Conservation (phyloP, 352 stramenopile genomes). For the Phytopythium sindhum region DNA sequence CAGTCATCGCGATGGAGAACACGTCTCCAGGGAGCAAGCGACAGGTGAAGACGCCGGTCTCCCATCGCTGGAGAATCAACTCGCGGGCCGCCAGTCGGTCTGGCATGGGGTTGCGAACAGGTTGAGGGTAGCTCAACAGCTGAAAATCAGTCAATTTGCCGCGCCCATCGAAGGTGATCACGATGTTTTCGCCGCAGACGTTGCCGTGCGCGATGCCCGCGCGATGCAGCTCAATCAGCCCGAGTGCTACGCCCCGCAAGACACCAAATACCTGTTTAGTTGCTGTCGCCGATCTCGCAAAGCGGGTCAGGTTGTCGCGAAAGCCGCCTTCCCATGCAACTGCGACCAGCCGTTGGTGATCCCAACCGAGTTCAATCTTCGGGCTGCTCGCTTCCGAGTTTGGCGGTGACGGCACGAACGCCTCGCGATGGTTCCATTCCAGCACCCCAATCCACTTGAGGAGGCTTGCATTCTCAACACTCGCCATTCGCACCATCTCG, state of each 20-base stretch:
- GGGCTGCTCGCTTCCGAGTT: background rate
- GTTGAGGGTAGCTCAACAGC: background rate
- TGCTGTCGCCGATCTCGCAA: background rate
- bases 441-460: background rate
- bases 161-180: background rate
- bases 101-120: background rate
- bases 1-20: background rate
- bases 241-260: background rate
- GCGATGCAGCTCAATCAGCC: background rate
- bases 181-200: background rate
- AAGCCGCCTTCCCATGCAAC: background rate
- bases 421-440: background rate
- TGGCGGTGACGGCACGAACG: background rate
- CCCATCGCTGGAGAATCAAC: slow-evolving; percentile 1
- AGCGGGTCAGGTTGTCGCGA: background rate
- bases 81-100: background rate
- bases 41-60: background rate
- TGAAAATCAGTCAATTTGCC: background rate
- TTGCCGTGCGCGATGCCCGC: background rate
- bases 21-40: background rate
- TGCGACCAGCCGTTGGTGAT: background rate
- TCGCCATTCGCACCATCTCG: background rate
- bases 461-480: background rate
- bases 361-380: too few species aligned
- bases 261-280: background rate